Percentiles rank a stretch among this genome's conserved stretches.
Conservation (phyloP, 495 filamentous ascomycete species). For the Hypoxylon lienhwacheense region DNA sequence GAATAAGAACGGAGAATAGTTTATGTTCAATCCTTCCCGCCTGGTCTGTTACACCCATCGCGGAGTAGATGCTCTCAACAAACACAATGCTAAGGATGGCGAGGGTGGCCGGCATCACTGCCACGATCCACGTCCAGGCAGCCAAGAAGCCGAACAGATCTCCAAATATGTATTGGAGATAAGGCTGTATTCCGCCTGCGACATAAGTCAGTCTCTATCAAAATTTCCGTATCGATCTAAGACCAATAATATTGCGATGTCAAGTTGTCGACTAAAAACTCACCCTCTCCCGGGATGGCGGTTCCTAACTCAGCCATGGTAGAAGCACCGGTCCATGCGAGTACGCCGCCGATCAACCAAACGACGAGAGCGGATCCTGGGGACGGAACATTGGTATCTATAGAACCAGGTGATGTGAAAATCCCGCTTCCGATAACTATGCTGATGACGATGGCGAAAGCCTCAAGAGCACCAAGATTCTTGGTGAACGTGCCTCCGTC, state of each 20-base stretch:
- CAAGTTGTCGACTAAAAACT: no score
- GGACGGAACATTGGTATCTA: constrained; percentile 59
- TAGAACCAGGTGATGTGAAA: constrained; percentile 59
- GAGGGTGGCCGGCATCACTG: constrained; percentile 59
- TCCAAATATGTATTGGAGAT: constrained; percentile 58
- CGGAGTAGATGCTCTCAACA: constrained; percentile 57
- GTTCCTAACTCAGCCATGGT: constrained; percentile 59
- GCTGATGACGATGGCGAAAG: constrained; percentile 58
- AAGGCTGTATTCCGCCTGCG: constrained; percentile 56
- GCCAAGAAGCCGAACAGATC: constrained; percentile 57
- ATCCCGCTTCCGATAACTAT: constrained; percentile 60
- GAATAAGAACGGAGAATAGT: constrained; percentile 49
- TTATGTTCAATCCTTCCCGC: constrained; percentile 49
- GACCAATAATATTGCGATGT: neutral
- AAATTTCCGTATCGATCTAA: neutral
- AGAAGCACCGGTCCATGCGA: constrained; percentile 60
- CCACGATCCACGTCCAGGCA: constrained; percentile 62
- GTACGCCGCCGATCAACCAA: constrained; percentile 55
- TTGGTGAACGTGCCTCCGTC: constrained; percentile 46
- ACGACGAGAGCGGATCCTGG: constrained; percentile 54
- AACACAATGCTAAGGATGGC: constrained; percentile 63
- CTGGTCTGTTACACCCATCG: constrained; percentile 47
- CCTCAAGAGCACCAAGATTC: constrained; percentile 53
- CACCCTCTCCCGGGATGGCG: constrained; percentile 53
- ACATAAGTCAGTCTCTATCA: neutral